A percentile compares a stretch with the other conserved stretches of the same genome.
Evolutionary conservation across 192 early-diverging fungal genomes (phyloP).

Genomic region (Coemansia umbellata): DNA sequence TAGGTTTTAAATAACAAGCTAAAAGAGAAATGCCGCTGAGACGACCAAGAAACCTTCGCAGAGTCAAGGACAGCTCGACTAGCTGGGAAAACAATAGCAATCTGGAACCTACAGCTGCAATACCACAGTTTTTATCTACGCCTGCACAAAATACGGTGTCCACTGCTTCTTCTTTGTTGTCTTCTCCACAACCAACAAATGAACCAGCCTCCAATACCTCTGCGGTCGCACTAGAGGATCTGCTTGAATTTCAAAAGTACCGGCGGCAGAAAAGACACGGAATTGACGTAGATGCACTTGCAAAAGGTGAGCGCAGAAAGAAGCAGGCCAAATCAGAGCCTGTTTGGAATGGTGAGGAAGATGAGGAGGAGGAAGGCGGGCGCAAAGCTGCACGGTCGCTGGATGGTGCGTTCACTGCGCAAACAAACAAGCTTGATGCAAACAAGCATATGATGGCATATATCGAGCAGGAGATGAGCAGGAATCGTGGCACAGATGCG

Average conservation of each 20-base stretch:
- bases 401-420: slow-evolving; percentile 63
- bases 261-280: slow-evolving; percentile 14
- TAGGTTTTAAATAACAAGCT: no score
- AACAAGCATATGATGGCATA: slow-evolving; percentile 86
- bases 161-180: no score
- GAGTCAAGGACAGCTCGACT: slow-evolving; percentile 4
- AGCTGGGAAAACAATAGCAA: slow-evolving; percentile 55
- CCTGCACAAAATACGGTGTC: no score
- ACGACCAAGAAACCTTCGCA: slow-evolving; percentile 44
- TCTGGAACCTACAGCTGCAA: slow-evolving; percentile 12
- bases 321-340: slow-evolving; percentile 2
- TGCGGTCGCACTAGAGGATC: no score
- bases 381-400: slow-evolving; percentile 38
- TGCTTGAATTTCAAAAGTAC: slow-evolving; percentile 26
- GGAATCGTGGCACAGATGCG: slow-evolving; percentile 12
- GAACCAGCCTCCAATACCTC: no score
- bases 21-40: slow-evolving; percentile 29
- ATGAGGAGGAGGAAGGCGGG: slow-evolving; percentile 19
- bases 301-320: slow-evolving; percentile 19
- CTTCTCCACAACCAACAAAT: no score
- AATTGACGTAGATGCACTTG: slow-evolving; percentile 14
- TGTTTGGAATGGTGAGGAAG: slow-evolving; percentile 11
- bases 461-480: slow-evolving; percentile 68
- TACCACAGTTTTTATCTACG: no score
- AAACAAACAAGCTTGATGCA: slow-evolving; percentile 73